Conservation (phyloP, 2,329 filamentous ascomycete species). For the Xylaria sp. region DNA sequence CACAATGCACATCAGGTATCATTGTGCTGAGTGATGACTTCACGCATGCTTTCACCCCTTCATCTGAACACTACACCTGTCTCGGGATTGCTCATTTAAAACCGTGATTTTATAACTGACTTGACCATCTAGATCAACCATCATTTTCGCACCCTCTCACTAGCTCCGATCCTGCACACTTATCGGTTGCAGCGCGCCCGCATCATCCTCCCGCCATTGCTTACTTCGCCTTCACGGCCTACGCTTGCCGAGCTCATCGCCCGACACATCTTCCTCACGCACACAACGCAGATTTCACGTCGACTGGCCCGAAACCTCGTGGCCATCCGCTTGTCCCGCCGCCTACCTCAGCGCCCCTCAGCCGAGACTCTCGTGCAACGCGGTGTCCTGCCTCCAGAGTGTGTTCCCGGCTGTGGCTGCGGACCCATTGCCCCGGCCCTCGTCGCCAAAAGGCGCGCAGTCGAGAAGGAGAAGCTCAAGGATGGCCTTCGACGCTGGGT, state of each 20-base stretch:
- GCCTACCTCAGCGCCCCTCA: constrained; percentile 68
- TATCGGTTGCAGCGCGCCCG: constrained; percentile 69
- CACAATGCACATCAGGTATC: constrained; percentile 1
- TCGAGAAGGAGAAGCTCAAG: constrained; percentile 75
- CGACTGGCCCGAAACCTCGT: constrained; percentile 71
- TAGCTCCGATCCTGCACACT: constrained; percentile 72
- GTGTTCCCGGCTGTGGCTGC: constrained; percentile 56
- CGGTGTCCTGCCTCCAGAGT: constrained; percentile 71
- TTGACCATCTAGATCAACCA: constrained; percentile 63
- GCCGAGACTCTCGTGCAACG: constrained; percentile 69
- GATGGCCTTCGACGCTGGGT: constrained; percentile 74
- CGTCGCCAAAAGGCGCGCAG: constrained; percentile 68
- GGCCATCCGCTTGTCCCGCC: constrained; percentile 71
- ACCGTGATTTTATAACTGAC: constrained; percentile 28
- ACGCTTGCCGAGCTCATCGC: constrained; percentile 69
- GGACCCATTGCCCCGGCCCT: constrained; percentile 66
- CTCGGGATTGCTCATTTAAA: neutral
- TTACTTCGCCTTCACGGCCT: constrained; percentile 67
- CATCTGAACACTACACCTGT: neutral
- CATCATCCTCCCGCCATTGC: constrained; percentile 62
- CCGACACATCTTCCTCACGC: constrained; percentile 73
- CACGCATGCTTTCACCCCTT: neutral
- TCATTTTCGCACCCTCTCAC: constrained; percentile 68
- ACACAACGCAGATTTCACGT: constrained; percentile 72
- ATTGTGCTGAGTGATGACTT: neutral